Evolutionary conservation across 345 rosid species (phyloP), one percentile per base, ranked within the genome.

Genomic region (Lenwebbia sp.): DNA sequence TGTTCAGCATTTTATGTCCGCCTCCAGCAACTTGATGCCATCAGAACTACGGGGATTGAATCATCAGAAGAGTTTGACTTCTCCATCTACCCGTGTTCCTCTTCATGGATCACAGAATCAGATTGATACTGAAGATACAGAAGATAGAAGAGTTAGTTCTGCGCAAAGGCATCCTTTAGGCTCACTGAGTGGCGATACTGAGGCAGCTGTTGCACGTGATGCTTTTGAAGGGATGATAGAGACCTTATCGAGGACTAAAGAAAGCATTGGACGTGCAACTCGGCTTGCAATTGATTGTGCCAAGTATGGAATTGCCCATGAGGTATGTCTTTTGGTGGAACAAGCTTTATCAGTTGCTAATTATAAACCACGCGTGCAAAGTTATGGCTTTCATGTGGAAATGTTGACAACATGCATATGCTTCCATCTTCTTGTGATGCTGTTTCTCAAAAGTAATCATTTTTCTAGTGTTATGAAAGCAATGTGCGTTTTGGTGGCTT

Each of bases 151-250:
- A 88, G 90, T 90, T 87, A 91, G 93, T 89, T 92, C 95, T 28
- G 95, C 92, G 83, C 90, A 86, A 81, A 89, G 89, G 88, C 91
- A 88, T 86, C 90, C 90, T 86, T 96, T 94, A 84, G 94, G 94
- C 86, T 95, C 99, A 70, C 89, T 98, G 84, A 94, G 97, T 92
- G 95, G 96, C 87, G 94, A 89, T 83, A 96, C 96, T 84, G 99
- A 97, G 89, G 99, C 98, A 84, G 98, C 96, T 85, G 98, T 96
- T 88, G 93, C 99, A 82, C 95, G 98, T 83, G 99, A 97, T 92
- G 93, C 99, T 86, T 95, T 97, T 90, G 99, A 97, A 92, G 99
- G 99, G 86, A 97, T 97, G 99, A 91, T 96, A 88, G 99, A 95
- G 96, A 97, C 99, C 84, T 92, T 97, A 83, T 96, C 98, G 21